Conservation (phyloP, 208 protist genomes). For the Leishmania tarentolae region DNA sequence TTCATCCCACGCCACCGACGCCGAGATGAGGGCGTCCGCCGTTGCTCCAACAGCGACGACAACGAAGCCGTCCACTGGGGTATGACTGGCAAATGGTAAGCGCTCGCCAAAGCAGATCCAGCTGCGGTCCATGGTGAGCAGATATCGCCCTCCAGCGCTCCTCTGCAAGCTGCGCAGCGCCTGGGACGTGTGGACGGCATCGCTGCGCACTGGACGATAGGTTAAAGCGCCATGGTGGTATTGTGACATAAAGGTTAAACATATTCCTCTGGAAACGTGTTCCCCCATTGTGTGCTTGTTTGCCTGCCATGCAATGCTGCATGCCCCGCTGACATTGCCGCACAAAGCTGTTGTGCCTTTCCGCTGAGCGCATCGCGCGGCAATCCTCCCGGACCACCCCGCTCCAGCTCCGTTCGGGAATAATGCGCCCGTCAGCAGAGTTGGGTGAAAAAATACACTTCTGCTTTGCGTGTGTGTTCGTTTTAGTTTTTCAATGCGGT, state of each 20-base stretch:
- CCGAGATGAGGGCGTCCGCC: slow-evolving; percentile 11
- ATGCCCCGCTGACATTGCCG: slow-evolving; percentile 34
- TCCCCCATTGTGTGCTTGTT: slow-evolving; percentile 16
- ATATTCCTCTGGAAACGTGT: slow-evolving; percentile 27
- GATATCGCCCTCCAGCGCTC: slow-evolving; percentile 9
- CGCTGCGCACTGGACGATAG: neutral
- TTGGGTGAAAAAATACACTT: slow-evolving; percentile 4
- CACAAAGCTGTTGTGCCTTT: slow-evolving; percentile 32
- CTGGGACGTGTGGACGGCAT: neutral
- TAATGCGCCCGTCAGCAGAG: slow-evolving; percentile 4
- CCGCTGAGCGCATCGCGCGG: slow-evolving; percentile 21
- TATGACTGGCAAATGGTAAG: slow-evolving; percentile 27
- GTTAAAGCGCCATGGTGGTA: neutral
- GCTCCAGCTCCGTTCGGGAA: slow-evolving; percentile 21
- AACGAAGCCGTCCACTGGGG: slow-evolving; percentile 27
- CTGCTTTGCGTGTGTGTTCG: neutral
- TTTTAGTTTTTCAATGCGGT: neutral
- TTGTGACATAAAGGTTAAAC: slow-evolving; percentile 26
- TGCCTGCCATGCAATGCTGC: slow-evolving; percentile 21
- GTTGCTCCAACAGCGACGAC: slow-evolving; percentile 27
- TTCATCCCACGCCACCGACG: slow-evolving; percentile 6
- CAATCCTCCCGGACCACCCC: slow-evolving; percentile 21
- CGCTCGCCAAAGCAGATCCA: slow-evolving; percentile 15
- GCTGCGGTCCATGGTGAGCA: slow-evolving; percentile 25
- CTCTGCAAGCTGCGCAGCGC: neutral